These are phyloP conservation scores for Colletotrichum filicis DNA, from an alignment of 2,329 filamentous ascomycete genomes.

Conservation along the genomic window DNA sequence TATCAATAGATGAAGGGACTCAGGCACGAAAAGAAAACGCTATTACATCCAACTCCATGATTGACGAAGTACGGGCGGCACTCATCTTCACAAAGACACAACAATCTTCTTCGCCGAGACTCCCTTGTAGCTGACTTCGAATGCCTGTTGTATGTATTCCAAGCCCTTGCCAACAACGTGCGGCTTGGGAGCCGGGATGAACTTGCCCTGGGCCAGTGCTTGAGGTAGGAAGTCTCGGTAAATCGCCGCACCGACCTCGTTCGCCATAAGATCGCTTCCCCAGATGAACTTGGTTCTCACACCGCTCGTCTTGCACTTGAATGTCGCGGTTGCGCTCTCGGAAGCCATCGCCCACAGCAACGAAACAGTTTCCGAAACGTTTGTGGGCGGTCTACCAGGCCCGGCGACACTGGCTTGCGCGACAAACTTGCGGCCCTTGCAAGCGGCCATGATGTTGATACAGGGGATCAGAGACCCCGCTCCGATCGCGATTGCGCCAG, in stretches of 20 bases:
- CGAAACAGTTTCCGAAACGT: neutral
- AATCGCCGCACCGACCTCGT: constrained; percentile 39
- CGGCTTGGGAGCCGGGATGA: constrained; percentile 38
- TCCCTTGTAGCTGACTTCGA: constrained; percentile 38
- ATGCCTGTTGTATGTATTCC: constrained; percentile 38
- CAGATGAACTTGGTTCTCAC: constrained; percentile 47
- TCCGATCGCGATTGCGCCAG: constrained; percentile 33
- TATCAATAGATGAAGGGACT: no score
- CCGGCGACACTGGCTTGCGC: constrained; percentile 18
- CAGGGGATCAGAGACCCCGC: constrained; percentile 8
- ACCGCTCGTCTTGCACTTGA: constrained; percentile 42
- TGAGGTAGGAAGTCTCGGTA: constrained; percentile 40
- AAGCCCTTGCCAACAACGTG: constrained; percentile 40
- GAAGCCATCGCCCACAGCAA: neutral
- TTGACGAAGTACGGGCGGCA: no score
- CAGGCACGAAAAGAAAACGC: neutral
- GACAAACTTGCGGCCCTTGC: constrained; percentile 22
- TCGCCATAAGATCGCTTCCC: constrained; percentile 35
- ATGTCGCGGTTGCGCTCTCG: neutral
- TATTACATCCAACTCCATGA: neutral
- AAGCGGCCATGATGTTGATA: neutral
- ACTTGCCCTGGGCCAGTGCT: constrained; percentile 37
- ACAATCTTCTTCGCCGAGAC: constrained; percentile 43
- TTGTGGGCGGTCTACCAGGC: neutral
- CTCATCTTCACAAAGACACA: neutral